Evolutionary conservation across 1,284 basidiomycete species (phyloP).

Genomic region (Neolentinus lepideus): DNA sequence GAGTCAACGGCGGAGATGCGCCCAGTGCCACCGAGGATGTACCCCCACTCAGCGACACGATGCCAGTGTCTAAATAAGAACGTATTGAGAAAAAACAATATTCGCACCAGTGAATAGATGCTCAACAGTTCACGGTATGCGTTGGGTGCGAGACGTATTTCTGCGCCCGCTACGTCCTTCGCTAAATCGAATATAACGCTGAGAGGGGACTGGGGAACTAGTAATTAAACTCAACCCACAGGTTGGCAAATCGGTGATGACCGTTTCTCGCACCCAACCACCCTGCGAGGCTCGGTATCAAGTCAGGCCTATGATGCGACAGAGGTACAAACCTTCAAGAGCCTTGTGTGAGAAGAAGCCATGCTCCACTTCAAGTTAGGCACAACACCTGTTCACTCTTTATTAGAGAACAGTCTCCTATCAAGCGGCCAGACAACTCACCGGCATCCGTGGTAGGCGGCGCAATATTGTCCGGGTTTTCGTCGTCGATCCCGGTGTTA

Average conservation of each 20-base stretch:
- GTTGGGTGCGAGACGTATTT: constrained; percentile 29
- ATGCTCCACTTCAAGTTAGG: constrained; percentile 22
- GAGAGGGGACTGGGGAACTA: constrained; percentile 3
- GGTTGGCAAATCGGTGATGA: constrained; percentile 20
- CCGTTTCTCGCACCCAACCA: constrained; percentile 21
- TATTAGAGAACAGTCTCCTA: constrained; percentile 6
- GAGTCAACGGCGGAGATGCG: constrained; percentile 20
- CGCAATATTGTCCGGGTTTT: constrained; percentile 20
- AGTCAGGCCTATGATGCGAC: neutral
- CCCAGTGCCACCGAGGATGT: constrained; percentile 19
- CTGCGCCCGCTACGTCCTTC: constrained; percentile 27
- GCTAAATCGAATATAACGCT: constrained; percentile 9
- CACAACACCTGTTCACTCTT: constrained; percentile 13
- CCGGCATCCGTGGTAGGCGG: constrained; percentile 18
- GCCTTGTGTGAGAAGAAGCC: constrained; percentile 19
- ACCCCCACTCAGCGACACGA: constrained; percentile 22
- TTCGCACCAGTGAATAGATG: neutral
- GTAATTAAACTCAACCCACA: constrained; percentile 11
- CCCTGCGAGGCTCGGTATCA: constrained; percentile 9
- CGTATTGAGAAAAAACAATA: neutral
- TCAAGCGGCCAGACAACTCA: constrained; percentile 1
- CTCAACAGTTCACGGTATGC: constrained; percentile 22
- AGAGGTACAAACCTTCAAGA: constrained; percentile 13
- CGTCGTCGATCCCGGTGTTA: constrained; percentile 17
- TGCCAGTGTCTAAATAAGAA: constrained; percentile 18